These are phyloP conservation scores for Suhomyces sp. DNA, from an alignment of 805 yeast species.

Conservation along the genomic window DNA sequence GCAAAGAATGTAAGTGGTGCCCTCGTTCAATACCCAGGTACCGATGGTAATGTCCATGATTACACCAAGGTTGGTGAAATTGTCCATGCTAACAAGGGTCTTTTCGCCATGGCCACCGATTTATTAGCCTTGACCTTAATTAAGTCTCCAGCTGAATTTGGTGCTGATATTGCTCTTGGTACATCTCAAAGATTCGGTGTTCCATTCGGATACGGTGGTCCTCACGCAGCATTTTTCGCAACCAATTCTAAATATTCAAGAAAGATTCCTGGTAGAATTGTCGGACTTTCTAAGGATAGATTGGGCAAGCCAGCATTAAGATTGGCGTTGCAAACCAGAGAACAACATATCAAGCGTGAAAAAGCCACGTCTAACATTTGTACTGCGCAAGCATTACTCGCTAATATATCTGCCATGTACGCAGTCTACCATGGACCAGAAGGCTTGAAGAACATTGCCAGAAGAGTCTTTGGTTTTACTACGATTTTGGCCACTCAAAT, in stretches of 20 bases:
- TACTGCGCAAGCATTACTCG: constrained; percentile 95
- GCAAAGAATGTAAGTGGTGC: constrained; percentile 65
- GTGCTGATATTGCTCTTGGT: constrained; percentile 93
- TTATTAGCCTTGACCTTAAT: constrained; percentile 82
- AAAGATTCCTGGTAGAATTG: constrained; percentile 94
- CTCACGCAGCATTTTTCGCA: constrained; percentile 97
- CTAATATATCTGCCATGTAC: constrained; percentile 93
- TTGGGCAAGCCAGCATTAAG: constrained; percentile 86
- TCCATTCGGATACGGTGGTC: constrained; percentile 98
- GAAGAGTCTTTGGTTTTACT: constrained; percentile 72
- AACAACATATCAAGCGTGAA: constrained; percentile 96
- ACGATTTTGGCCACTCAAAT: constrained; percentile 66
- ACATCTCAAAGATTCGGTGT: constrained; percentile 96
- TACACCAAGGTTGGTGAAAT: constrained; percentile 58
- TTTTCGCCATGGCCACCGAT: constrained; percentile 87
- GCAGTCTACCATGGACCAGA: constrained; percentile 95
- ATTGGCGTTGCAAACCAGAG: constrained; percentile 95
- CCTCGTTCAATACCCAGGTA: constrained; percentile 85
- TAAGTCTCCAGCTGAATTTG: constrained; percentile 79
- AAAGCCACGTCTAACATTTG: constrained; percentile 97
- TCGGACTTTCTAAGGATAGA: constrained; percentile 90
- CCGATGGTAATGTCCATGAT: constrained; percentile 65
- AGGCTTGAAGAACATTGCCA: constrained; percentile 77
- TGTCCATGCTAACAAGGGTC: constrained; percentile 70
- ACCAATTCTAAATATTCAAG: constrained; percentile 78